Percentiles rank a stretch among this genome's conserved stretches.
These are phyloP conservation scores for Vitis riparia DNA, from an alignment of 164 flowering plant species.

Conservation along the genomic window DNA sequence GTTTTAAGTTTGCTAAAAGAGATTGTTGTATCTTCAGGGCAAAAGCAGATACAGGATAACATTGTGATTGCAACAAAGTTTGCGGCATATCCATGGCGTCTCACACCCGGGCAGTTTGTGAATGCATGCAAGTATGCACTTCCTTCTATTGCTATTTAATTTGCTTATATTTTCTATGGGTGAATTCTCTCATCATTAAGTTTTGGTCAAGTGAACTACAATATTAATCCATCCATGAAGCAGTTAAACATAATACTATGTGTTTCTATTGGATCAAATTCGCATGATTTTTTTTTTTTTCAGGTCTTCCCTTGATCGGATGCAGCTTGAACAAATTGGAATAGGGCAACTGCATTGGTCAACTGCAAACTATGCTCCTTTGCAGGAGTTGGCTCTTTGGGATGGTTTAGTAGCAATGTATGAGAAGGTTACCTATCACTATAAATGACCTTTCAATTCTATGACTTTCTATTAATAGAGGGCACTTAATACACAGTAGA, in stretches of 20 bases:
- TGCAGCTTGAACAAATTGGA: constrained; percentile 83
- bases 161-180: background rate
- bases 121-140: constrained; percentile 82
- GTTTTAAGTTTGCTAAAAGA: no score
- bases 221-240: no score
- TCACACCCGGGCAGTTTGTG: constrained; percentile 84
- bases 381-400: constrained; percentile 91
- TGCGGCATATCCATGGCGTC: constrained; percentile 98
- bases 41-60: constrained; percentile 37
- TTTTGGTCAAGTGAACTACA: no score
- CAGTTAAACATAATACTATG: background rate
- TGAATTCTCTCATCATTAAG: background rate
- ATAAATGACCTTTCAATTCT: constrained; percentile 5
- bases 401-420: constrained; percentile 99
- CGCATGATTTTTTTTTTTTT: background rate
- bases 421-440: constrained; percentile 66
- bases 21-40: constrained; percentile 37
- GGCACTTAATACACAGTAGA: background rate
- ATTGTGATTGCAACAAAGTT: constrained; percentile 93
- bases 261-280: background rate
- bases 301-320: constrained; percentile 77
- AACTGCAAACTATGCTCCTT: constrained; percentile 93
- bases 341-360: constrained; percentile 98
- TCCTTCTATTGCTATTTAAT: background rate
- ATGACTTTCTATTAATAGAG: background rate